These are phyloP conservation scores for Aspergillus sp. DNA, from an alignment of 2,329 filamentous ascomycete genomes.

Conservation along the genomic window DNA sequence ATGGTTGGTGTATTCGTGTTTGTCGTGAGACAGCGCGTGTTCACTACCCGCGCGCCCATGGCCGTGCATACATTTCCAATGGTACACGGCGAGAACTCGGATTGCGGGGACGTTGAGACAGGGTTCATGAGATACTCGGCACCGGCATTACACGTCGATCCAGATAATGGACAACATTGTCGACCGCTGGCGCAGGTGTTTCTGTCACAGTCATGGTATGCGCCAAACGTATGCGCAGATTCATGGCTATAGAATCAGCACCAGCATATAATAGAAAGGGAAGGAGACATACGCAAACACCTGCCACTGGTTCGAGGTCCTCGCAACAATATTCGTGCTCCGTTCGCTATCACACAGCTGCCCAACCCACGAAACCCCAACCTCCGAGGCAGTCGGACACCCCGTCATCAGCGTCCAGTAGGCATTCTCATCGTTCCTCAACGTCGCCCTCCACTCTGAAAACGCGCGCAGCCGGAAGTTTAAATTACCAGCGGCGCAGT, in stretches of 20 bases:
- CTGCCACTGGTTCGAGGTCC: constrained; percentile 83
- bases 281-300: constrained; percentile 65
- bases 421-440: constrained; percentile 68
- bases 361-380: constrained; percentile 79
- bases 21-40: constrained; percentile 68
- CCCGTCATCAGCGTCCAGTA: constrained; percentile 88
- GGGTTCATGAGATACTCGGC: constrained; percentile 61
- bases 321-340: constrained; percentile 78
- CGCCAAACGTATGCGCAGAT: constrained; percentile 88
- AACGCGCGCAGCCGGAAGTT: constrained; percentile 61
- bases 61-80: constrained; percentile 88
- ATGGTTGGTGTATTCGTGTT: constrained; percentile 49
- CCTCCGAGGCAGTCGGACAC: constrained; percentile 75
- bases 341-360: constrained; percentile 62
- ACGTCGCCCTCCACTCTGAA: constrained; percentile 75
- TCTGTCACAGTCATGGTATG: constrained; percentile 55
- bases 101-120: constrained; percentile 64
- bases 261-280: not conserved
- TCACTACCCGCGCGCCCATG: constrained; percentile 69
- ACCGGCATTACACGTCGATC: constrained; percentile 65
- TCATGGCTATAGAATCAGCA: constrained; percentile 59
- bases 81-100: constrained; percentile 76
- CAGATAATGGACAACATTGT: constrained; percentile 74
- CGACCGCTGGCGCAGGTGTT: constrained; percentile 57
- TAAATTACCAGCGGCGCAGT: constrained; percentile 18